These are phyloP conservation scores for Phytomonas sp. DNA, from an alignment of 208 protist species.

Conservation along the genomic window DNA sequence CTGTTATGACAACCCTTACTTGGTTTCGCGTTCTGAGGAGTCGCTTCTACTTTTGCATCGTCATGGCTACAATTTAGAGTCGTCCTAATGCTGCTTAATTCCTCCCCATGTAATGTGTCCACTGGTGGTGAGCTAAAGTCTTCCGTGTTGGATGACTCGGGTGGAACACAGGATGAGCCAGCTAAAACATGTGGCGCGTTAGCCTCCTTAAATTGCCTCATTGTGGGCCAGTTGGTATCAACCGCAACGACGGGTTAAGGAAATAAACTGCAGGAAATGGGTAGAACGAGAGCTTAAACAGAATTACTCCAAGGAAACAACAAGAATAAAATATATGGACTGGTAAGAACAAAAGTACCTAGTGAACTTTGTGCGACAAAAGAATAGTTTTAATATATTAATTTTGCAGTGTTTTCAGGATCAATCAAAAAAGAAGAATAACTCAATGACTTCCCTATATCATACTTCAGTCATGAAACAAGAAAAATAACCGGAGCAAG, in stretches of 20 bases:
- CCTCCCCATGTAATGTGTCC: background rate
- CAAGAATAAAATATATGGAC: background rate
- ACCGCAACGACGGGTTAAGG: background rate
- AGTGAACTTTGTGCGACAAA: background rate
- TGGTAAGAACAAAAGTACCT: background rate
- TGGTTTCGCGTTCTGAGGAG: background rate
- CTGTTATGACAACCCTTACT: background rate
- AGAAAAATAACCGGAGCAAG: slow-evolving; percentile 1
- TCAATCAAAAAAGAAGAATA: background rate
- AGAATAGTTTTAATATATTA: background rate
- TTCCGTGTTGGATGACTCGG: background rate
- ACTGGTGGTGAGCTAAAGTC: background rate
- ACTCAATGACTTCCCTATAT: background rate
- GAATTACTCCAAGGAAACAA: background rate
- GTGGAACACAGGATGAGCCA: background rate
- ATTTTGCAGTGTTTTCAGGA: background rate
- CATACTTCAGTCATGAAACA: background rate
- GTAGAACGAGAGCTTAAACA: background rate
- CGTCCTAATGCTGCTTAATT: background rate
- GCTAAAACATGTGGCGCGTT: background rate
- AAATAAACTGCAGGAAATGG: background rate
- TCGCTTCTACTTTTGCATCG: background rate
- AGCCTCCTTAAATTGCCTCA: background rate
- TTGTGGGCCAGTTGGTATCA: background rate
- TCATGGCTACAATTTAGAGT: background rate